Conservation (phyloP, 345 rosid genomes). For the Melaleuca quinquenervia region DNA sequence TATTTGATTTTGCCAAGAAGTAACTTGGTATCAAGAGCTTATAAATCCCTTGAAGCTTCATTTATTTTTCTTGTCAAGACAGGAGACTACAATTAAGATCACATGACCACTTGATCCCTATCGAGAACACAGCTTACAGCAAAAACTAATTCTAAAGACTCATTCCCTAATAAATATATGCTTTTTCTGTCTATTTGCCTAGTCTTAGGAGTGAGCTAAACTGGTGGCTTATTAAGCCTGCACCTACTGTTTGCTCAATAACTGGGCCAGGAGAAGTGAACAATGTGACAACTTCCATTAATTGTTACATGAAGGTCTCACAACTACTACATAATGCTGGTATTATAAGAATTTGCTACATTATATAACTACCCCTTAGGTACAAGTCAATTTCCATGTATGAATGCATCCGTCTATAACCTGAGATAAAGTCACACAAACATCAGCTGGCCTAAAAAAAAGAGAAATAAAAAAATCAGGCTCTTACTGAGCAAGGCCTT, state of each 20-base stretch:
- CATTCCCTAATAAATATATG: background rate
- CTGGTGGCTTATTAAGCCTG: background rate
- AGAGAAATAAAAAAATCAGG: background rate
- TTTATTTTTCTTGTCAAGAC: background rate
- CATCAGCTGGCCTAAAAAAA: background rate
- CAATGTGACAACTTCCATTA: background rate
- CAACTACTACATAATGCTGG: background rate
- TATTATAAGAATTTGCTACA: background rate
- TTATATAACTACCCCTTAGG: background rate
- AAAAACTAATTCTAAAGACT: background rate
- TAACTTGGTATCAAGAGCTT: background rate
- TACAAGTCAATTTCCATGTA: background rate
- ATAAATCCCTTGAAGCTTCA: background rate
- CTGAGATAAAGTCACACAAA: background rate
- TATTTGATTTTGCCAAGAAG: background rate
- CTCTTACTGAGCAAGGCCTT: slow-evolving; percentile 30
- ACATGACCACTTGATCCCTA: background rate
- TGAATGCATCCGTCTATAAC: background rate
- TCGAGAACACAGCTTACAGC: background rate
- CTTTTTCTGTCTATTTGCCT: background rate
- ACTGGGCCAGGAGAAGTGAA: background rate
- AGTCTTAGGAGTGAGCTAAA: background rate
- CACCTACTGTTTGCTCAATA: background rate
- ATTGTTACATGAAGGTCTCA: background rate
- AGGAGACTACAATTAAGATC: background rate